Evolutionary conservation across 2,329 filamentous ascomycete species (phyloP).

Genomic region (Stachybotrys chartarum): DNA sequence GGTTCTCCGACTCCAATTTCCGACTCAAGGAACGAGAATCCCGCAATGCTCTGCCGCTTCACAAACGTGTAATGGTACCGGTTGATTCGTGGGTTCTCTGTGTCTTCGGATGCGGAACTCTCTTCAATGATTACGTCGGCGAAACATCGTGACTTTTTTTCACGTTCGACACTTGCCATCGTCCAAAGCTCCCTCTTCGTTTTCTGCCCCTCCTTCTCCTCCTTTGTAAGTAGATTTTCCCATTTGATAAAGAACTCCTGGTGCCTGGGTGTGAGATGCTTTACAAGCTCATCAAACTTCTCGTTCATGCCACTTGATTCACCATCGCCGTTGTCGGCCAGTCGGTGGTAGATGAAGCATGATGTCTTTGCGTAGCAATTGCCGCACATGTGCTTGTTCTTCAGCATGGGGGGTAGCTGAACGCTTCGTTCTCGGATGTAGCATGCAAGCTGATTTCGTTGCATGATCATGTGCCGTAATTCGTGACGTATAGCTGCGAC

Average conservation of each 20-base stretch:
- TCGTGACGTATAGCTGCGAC: constrained; percentile 83
- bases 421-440: constrained; percentile 74
- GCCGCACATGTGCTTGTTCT: constrained; percentile 72
- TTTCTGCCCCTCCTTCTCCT: constrained; percentile 85
- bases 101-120: constrained; percentile 64
- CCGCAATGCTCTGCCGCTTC: constrained; percentile 54
- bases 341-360: constrained; percentile 90
- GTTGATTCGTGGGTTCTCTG: constrained; percentile 75
- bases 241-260: constrained; percentile 87
- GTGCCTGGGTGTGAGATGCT: constrained; percentile 67
- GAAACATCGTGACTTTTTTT: constrained; percentile 85
- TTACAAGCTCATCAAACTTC: constrained; percentile 75
- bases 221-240: constrained; percentile 87
- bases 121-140: constrained; percentile 78
- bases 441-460: constrained; percentile 82
- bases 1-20: constrained; percentile 84
- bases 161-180: constrained; percentile 82
- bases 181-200: constrained; percentile 91
- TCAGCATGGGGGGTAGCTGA: constrained; percentile 79
- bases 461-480: constrained; percentile 92
- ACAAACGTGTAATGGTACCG: constrained; percentile 80
- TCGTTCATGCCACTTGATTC: constrained; percentile 74
- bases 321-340: constrained; percentile 76
- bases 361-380: constrained; percentile 85
- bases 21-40: constrained; percentile 85